These are phyloP conservation scores for Neofusicoccum parvum DNA, from an alignment of 2,329 filamentous ascomycete genomes.

Conservation along the genomic window DNA sequence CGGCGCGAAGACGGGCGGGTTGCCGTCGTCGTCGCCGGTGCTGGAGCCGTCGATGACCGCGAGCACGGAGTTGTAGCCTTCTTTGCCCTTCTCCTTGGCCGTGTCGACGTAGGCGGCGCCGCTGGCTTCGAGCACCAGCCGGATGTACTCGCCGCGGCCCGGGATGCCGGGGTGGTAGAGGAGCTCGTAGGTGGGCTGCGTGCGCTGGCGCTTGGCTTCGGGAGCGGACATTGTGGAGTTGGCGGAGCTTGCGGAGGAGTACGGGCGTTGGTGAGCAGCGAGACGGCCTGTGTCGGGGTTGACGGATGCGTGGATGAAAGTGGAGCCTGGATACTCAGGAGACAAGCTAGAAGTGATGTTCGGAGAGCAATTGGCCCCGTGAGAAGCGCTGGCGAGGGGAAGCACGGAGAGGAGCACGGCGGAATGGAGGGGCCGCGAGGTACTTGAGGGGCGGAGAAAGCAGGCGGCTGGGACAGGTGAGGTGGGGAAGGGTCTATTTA, in stretches of 20 bases:
- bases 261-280: neutral
- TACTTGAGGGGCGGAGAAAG: neutral
- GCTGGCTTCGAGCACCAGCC: constrained; percentile 71
- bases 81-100: constrained; percentile 48
- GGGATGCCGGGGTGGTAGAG: constrained; percentile 74
- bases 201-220: constrained; percentile 31
- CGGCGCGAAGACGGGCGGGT: constrained; percentile 67
- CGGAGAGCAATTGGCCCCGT: constrained; percentile 8
- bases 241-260: neutral
- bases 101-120: constrained; percentile 66
- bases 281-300: neutral
- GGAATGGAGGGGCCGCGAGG: neutral
- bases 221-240: constrained; percentile 23
- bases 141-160: constrained; percentile 74
- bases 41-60: constrained; percentile 48
- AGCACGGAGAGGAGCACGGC: neutral
- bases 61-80: constrained; percentile 57
- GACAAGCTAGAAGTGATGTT: neutral
- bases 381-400: neutral
- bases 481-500: neutral
- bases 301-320: neutral
- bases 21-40: constrained; percentile 54
- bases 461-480: neutral
- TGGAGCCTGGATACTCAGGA: neutral
- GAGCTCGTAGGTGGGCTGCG: constrained; percentile 58